Evolutionary conservation across 345 rosid genomes (phyloP).

Genomic region (Sonneratia caseolaris): DNA sequence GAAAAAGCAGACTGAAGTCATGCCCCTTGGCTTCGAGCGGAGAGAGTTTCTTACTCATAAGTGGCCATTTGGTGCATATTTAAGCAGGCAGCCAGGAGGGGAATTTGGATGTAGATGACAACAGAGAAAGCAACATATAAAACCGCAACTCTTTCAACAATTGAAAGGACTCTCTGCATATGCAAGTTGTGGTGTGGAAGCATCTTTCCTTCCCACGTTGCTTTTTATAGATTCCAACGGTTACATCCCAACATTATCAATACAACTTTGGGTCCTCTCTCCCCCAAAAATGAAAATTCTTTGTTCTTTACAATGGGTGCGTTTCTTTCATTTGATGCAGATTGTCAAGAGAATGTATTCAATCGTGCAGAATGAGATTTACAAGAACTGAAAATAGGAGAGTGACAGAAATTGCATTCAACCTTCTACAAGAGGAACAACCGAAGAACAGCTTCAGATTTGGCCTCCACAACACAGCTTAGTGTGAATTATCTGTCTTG

Average conservation of each 20-base stretch:
- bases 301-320: too few relatives aligned
- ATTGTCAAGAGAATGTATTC: too few relatives aligned
- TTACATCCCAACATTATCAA: conserved; percentile 5
- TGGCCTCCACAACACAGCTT: too few relatives aligned
- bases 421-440: too few relatives aligned
- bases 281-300: too few relatives aligned
- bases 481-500: too few relatives aligned
- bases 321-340: too few relatives aligned
- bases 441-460: too few relatives aligned
- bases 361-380: too few relatives aligned
- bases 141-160: neutral
- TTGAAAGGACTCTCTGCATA: neutral
- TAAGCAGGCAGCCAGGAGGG: neutral
- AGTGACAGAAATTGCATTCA: too few relatives aligned
- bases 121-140: neutral
- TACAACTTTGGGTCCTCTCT: conserved; percentile 6
- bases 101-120: neutral
- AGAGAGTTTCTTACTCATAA: neutral
- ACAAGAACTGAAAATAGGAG: too few relatives aligned
- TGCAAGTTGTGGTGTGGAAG: conserved; percentile 26
- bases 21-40: neutral
- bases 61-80: neutral
- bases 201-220: conserved; percentile 2
- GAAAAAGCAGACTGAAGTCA: neutral
- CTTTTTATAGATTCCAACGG: conserved; percentile 23